Base-by-base conservation (phyloP, 2,329 filamentous ascomycete genomes). In the Pseudocercospora pini-densiflorae region DNA sequence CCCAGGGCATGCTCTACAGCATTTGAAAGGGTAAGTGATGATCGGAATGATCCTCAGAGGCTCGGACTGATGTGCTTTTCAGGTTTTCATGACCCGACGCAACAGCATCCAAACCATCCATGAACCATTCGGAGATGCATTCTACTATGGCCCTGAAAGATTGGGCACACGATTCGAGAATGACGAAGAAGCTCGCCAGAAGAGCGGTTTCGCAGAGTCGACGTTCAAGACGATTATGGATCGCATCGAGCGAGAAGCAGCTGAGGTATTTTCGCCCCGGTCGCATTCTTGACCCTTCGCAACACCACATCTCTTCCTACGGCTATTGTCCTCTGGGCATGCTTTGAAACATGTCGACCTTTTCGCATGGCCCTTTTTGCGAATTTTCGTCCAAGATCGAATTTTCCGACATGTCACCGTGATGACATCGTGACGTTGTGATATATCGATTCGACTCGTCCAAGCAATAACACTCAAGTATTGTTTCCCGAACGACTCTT, bases 71-170 rank as follows among this genome's bases (percentile, higher is more conserved):
- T 31, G 63, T 71, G 31, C 23, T n/a, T 21, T 14, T 47, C 72
- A 95, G 92, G 94, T 98, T 71, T 98, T 99, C 80, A 97, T 98
- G 94, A 97, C 94, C 74, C 91, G 93, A 72, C 87, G 88, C 73
- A 90, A 97, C 76, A 89, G 86, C 62, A 86, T 98, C 66, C 85
- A 90, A 74, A 97, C 92, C 78, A 85, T 95, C 73, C 95, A 98
- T 79, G 95, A 99, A 82, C 95, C 95, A 5, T 98, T 98, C 80
- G 94, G 94, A 62, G 95, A 98, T 81, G 92, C 94, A 68, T 98
- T 94, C 78, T 98, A 98, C 83, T 98, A 91, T 77, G 94, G 95
- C 61, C 94, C 94, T 6, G 95, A 99, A 82, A 87, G 92, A 73
- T 85, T 98, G 73, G 90, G 91, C 75, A 83, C 87, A 61, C 88